Percentiles rank a stretch among this genome's conserved stretches.
These are phyloP conservation scores for Scheffersomyces amazonensis DNA, from an alignment of 805 yeast species.

Conservation along the genomic window DNA sequence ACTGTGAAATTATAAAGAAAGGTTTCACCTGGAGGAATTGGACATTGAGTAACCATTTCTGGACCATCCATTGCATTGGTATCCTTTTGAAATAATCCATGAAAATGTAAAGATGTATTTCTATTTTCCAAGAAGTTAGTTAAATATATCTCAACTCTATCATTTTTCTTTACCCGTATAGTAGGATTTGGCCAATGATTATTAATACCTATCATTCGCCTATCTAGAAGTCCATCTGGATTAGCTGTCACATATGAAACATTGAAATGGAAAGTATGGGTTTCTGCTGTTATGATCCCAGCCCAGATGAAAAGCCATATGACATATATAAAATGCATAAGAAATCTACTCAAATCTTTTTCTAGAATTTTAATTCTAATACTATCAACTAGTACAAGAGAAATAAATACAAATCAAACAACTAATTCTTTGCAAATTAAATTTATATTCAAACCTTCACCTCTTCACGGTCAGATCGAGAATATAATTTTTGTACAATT, in stretches of 20 bases:
- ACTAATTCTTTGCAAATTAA: too few species aligned
- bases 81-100: slow-evolving; percentile 41
- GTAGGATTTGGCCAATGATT: slow-evolving; percentile 43
- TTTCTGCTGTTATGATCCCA: slow-evolving; percentile 14
- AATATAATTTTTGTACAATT: too few species aligned
- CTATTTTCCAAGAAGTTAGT: slow-evolving; percentile 30
- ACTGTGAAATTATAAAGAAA: slow-evolving; percentile 40
- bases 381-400: not conserved
- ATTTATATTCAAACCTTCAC: too few species aligned
- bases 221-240: slow-evolving; percentile 54
- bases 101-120: slow-evolving; percentile 43
- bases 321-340: not conserved
- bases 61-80: slow-evolving; percentile 44
- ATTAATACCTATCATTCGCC: slow-evolving; percentile 60
- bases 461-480: too few species aligned
- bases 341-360: too few species aligned
- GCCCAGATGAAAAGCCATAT: not conserved
- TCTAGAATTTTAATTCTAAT: too few species aligned
- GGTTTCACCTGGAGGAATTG: slow-evolving; percentile 37
- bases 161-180: slow-evolving; percentile 35
- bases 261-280: slow-evolving; percentile 35
- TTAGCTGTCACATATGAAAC: slow-evolving; percentile 40
- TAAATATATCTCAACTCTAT: slow-evolving; percentile 36
- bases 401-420: not conserved
- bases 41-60: slow-evolving; percentile 45